Evolutionary conservation across 495 filamentous ascomycete species (phyloP).

Genomic region (Ramalina intermedia): DNA sequence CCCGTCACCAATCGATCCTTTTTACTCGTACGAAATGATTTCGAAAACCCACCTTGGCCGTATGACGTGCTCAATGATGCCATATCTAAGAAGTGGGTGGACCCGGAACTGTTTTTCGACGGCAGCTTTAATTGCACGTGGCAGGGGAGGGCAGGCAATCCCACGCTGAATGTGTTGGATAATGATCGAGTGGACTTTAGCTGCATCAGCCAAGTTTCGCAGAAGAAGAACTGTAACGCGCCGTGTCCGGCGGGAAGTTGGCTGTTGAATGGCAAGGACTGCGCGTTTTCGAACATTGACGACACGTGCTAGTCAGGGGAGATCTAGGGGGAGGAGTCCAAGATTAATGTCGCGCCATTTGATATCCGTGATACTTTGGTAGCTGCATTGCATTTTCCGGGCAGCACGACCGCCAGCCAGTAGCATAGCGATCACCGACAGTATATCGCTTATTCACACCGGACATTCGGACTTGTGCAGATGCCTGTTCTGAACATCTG

Average conservation of each 20-base stretch:
- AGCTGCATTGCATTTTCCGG: too few relatives aligned
- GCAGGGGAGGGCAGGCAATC: constrained; percentile 2
- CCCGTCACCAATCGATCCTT: constrained; percentile 3
- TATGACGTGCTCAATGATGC: constrained; percentile 5
- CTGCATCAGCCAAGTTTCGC: constrained; percentile 8
- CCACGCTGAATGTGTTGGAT: neutral
- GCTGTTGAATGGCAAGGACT: neutral
- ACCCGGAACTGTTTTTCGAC: constrained; percentile 9
- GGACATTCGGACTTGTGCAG: too few relatives aligned
- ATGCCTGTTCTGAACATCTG: too few relatives aligned
- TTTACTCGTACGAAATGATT: neutral
- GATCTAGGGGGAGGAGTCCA: too few relatives aligned
- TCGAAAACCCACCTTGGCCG: neutral
- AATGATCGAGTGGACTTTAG: constrained; percentile 9
- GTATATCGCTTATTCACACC: too few relatives aligned
- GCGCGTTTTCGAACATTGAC: neutral
- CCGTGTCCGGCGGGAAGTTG: neutral
- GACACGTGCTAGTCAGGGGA: too few relatives aligned
- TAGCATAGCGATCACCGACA: too few relatives aligned
- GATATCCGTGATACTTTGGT: too few relatives aligned
- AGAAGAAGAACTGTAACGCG: neutral
- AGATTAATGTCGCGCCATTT: too few relatives aligned
- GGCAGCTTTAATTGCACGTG: constrained; percentile 13
- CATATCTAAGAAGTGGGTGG: constrained; percentile 5
- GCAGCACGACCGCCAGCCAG: too few relatives aligned